Evolutionary conservation across 306 rosid genomes (phyloP).

Genomic region (Cicer yamashitae): DNA sequence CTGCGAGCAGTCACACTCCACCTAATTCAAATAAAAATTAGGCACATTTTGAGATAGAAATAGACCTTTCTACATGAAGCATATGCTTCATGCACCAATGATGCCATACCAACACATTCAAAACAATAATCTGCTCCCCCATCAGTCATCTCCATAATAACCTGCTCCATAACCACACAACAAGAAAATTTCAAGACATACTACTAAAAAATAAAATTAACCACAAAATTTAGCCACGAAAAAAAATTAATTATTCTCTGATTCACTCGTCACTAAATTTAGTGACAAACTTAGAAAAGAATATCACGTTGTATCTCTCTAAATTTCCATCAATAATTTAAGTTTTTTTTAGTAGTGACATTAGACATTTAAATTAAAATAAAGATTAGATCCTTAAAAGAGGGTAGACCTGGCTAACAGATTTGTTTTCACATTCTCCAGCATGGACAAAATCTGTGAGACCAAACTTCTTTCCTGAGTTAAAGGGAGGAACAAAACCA

Average conservation of each 20-base stretch:
- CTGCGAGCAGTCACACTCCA: too few relatives aligned
- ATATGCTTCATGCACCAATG: conserved; percentile 81
- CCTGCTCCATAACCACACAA: conserved; percentile 47
- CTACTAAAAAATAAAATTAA: too few relatives aligned
- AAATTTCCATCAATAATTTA: too few relatives aligned
- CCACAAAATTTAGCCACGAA: too few relatives aligned
- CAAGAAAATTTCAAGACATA: conserved; percentile 6
- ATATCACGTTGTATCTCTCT: too few relatives aligned
- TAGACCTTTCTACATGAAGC: conserved; percentile 79
- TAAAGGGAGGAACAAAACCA: conserved; percentile 4
- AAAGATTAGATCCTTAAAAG: conserved; percentile 1
- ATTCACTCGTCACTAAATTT: too few relatives aligned
- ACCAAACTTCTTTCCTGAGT: conserved; percentile 78
- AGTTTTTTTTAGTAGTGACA: too few relatives aligned
- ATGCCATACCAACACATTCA: conserved; percentile 80
- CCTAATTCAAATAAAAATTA: too few relatives aligned
- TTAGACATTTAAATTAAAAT: not conserved
- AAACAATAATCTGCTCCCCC: conserved; percentile 90
- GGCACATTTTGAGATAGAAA: not conserved
- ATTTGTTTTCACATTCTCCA: conserved; percentile 56
- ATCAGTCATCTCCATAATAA: conserved; percentile 64
- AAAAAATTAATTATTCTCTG: too few relatives aligned
- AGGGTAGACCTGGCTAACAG: conserved; percentile 71
- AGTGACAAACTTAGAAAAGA: too few relatives aligned
- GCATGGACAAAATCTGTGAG: conserved; percentile 68